Evolutionary conservation across 352 stramenopile species (phyloP).

Genomic region (Globisporangium cystogenes): DNA sequence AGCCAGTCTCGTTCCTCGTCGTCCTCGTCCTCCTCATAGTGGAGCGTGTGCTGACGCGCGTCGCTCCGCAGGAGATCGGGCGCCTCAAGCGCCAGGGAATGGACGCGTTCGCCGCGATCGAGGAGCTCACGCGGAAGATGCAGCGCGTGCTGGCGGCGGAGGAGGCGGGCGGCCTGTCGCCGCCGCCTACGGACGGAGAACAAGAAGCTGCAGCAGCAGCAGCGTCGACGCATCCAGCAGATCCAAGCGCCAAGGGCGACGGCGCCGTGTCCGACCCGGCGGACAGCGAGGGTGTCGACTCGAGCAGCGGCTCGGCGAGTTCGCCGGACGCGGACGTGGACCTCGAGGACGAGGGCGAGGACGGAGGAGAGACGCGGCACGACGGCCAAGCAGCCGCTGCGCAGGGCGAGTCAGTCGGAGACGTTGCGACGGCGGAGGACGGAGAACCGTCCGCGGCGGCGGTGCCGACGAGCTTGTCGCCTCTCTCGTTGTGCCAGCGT

Average conservation of each 20-base stretch:
- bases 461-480: slow-evolving; percentile 25
- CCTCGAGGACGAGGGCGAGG: slow-evolving; percentile 11
- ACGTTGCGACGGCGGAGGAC: neutral
- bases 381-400: neutral
- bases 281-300: neutral
- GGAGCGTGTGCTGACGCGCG: neutral
- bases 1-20: too few relatives aligned
- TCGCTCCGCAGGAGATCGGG: slow-evolving; percentile 52
- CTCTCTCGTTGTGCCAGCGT: slow-evolving; percentile 62
- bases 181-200: neutral
- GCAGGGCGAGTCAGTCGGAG: neutral
- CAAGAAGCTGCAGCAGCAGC: neutral
- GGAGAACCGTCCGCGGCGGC: neutral
- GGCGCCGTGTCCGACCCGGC: neutral
- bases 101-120: slow-evolving; percentile 81
- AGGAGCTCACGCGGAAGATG: slow-evolving; percentile 83
- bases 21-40: too few relatives aligned
- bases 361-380: slow-evolving; percentile 3
- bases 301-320: neutral
- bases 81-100: slow-evolving; percentile 68
- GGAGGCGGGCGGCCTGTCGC: neutral
- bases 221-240: neutral
- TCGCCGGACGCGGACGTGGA: neutral
- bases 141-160: slow-evolving; percentile 20
- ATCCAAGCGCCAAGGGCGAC: neutral